These are phyloP conservation scores for Lentinula guzmanii DNA, from an alignment of 768 basidiomycete genomes.

Conservation along the genomic window DNA sequence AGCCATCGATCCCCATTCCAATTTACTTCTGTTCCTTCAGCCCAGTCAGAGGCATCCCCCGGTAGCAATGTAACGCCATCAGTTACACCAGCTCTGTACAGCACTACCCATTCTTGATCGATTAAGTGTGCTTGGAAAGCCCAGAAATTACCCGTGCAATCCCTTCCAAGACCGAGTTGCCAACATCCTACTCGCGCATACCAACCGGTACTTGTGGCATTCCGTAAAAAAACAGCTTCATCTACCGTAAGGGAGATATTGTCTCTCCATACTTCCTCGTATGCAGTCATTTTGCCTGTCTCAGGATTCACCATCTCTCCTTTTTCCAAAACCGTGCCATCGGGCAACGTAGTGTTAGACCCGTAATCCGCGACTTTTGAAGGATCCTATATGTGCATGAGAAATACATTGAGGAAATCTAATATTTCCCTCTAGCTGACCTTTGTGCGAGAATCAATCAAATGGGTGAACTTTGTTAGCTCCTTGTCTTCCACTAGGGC, in stretches of 20 bases:
- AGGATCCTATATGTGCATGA: slow-evolving; percentile 9
- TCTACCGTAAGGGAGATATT: slow-evolving; percentile 5
- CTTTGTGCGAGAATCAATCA: slow-evolving; percentile 25
- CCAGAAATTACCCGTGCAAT: slow-evolving; percentile 1
- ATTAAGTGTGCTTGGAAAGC: slow-evolving; percentile 1
- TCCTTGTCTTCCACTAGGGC: slow-evolving; percentile 4
- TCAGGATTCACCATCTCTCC: slow-evolving; percentile 29
- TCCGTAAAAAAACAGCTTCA: slow-evolving; percentile 6
- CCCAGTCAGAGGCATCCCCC: background rate
- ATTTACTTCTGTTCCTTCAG: background rate
- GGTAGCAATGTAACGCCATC: background rate
- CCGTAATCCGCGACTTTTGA: slow-evolving; percentile 19
- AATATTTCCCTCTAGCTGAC: slow-evolving; percentile 8
- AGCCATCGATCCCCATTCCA: slow-evolving; percentile 1
- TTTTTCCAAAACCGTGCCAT: slow-evolving; percentile 23
- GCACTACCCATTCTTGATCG: background rate
- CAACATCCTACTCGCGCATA: slow-evolving; percentile 4
- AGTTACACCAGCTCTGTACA: background rate
- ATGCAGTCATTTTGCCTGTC: slow-evolving; percentile 19
- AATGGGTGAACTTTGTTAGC: slow-evolving; percentile 21
- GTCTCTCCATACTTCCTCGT: slow-evolving; percentile 28
- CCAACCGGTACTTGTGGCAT: slow-evolving; percentile 6
- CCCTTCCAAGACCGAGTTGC: slow-evolving; percentile 6
- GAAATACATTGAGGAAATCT: background rate
- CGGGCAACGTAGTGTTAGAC: slow-evolving; percentile 17